Evolutionary conservation across 2,329 filamentous ascomycete genomes (phyloP), one percentile per base, ranked within the genome.

Genomic region (Fusarium xyrophilum): DNA sequence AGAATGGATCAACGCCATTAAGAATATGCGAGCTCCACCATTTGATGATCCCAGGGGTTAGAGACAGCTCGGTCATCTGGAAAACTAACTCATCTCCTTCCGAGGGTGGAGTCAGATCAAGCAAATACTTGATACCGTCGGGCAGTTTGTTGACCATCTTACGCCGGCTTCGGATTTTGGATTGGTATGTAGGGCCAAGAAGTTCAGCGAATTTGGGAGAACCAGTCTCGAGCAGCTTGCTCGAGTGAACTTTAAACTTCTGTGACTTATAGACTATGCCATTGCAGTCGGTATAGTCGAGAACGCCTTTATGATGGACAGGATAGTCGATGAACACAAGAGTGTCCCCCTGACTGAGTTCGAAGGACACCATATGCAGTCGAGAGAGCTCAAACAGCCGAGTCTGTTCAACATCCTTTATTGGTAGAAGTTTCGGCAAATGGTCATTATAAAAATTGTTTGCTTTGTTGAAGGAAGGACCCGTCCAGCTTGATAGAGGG

Each of bases 51-150:
- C 84, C 83, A 6, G 79, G 75, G 0, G 88, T 85, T 55, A 89
- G 83, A 15, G 84, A 89, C 15, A 90, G 72, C 60, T 88, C 84
- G 2, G 85, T 86, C 60, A 88, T 81, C 61, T 86, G 80, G 27
- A 86, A 83, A 3, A 89, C 84, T 13, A 87, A 83, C 15, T 90
- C 88, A 4, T 91, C 88, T 3, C 87, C 89, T 72, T 89, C 85
- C 0, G 77, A 77, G 1, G 86, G 83, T 1, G 89, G 89, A 1
- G 88, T 90, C 15, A 91, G 79, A 68, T 92, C 88, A 36, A 92
- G 71, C 21, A 90, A 78, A 67, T 85, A 91, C 60, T 83, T 82
- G 71, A 90, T 77, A 1, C 82, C 84, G 5, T 76, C 68, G 0
- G 79, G 80, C 13, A 81, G 72, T 17, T 71, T 73, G 27, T 77